These are phyloP conservation scores for Coemansia sp. DNA, from an alignment of 192 early-diverging fungal species.

Conservation along the genomic window DNA sequence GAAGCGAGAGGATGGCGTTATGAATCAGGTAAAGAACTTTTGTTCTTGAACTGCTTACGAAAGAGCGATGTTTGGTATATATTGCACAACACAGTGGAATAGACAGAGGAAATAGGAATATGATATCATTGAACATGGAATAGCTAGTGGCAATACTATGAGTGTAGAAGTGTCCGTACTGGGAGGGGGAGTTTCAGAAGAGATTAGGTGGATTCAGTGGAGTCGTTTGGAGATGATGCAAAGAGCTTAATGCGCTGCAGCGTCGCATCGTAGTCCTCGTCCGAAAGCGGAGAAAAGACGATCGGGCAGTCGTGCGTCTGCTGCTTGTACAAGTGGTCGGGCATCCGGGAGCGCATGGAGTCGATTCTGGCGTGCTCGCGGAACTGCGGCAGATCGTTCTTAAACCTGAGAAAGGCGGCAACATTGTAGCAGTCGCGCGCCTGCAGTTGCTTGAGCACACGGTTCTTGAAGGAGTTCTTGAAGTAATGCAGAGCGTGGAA, in stretches of 20 bases:
- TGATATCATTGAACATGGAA: too few species aligned
- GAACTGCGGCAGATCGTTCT: slow-evolving; percentile 45
- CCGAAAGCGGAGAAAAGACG: slow-evolving; percentile 43
- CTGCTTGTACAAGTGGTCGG: slow-evolving; percentile 31
- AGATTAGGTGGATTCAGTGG: not conserved
- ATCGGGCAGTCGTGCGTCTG: slow-evolving; percentile 53
- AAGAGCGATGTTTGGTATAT: too few species aligned
- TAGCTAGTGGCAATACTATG: too few species aligned
- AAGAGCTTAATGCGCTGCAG: slow-evolving; percentile 30
- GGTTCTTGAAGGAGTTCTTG: slow-evolving; percentile 82
- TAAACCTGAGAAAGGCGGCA: slow-evolving; percentile 45
- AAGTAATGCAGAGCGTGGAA: slow-evolving; percentile 85
- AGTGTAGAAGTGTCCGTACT: not conserved
- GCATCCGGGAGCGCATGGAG: slow-evolving; percentile 38
- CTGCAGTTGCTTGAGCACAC: slow-evolving; percentile 62
- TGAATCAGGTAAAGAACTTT: too few species aligned
- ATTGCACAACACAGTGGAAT: too few species aligned
- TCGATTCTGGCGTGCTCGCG: slow-evolving; percentile 44
- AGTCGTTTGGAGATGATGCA: not conserved
- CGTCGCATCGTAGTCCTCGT: slow-evolving; percentile 38
- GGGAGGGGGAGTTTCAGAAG: not conserved
- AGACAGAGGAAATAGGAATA: too few species aligned
- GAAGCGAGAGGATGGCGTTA: too few species aligned
- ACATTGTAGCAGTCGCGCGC: slow-evolving; percentile 51
- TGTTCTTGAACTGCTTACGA: too few species aligned